Evolutionary conservation across 2,329 filamentous ascomycete genomes (phyloP), one percentile per base, ranked within the genome.

Genomic region (Diaporthe citri): DNA sequence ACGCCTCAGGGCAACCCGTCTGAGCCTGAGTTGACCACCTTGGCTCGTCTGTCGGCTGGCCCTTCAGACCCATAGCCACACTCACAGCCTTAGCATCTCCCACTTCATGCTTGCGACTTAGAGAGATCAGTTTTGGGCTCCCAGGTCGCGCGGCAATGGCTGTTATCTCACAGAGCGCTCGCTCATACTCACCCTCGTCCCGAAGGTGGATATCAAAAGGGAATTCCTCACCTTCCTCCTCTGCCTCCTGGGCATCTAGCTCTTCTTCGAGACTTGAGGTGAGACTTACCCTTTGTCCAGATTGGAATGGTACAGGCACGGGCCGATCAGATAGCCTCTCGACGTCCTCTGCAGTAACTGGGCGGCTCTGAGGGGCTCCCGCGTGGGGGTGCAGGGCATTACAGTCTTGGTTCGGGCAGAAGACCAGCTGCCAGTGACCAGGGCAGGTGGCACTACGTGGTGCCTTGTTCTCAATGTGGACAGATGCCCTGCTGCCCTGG

Each of bases 11-110:
- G 36, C 52, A 72, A 22, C 70, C 70, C 4, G 46, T 52, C 15
- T 60, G 56, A 28, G 56, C 43, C 15, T 62, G 57, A 3, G 70
- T 72, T 3, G 70, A 72, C 70, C 70, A 64, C 34, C 70, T 51
- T 31, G 43, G 12, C 12, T 20, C 64, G 4, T 52, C 70, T 6
- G n/a, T 10, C 34, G 22, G 2, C 20, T 39, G 56, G 17, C 6
- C 34, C 17, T 55, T 31, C n/a, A 46, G 10, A 25, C 31, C 31
- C 17, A 20, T 10, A 7, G 7, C 34, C 25, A 13, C 25, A 34
- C 46, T n/a, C 34, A 22, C 36, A 8, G 31, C 7, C 31, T 34
- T 7, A 5, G 4, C 20, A 6, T 20, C 22, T 48, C 9, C 28
- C 5, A 22, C 34, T 6, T 12, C 31, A 22, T 39, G 15, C 56